These are phyloP conservation scores for Rhexocercosporidium sp. DNA, from an alignment of 2,329 filamentous ascomycete species.

Conservation along the genomic window DNA sequence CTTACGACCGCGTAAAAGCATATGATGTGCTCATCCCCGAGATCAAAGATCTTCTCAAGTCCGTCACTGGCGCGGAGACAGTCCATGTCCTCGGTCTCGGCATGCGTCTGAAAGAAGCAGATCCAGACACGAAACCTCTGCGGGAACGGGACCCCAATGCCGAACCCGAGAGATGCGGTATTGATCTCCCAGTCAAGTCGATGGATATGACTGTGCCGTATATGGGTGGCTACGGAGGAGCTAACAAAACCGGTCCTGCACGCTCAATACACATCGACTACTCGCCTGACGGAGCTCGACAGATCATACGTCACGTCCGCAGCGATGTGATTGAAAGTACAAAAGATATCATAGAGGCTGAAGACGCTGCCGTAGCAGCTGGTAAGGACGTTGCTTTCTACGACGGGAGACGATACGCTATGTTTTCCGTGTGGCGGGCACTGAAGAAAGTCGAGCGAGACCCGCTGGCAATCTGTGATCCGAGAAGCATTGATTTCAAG, in stretches of 20 bases:
- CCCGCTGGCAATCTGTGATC: constrained; percentile 13
- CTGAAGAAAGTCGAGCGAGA: constrained; percentile 14
- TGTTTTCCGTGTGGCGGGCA: constrained; percentile 13
- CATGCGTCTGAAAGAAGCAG: constrained; percentile 6
- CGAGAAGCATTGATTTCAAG: constrained; percentile 4
- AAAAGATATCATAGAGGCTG: constrained; percentile 14
- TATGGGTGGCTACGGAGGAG: constrained; percentile 3
- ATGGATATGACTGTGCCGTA: constrained; percentile 17
- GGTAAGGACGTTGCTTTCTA: constrained; percentile 11
- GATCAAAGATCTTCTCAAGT: constrained; percentile 14
- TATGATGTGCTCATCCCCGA: constrained; percentile 11
- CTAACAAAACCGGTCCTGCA: constrained; percentile 9
- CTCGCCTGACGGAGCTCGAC: constrained; percentile 12
- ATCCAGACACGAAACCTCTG: constrained; percentile 9
- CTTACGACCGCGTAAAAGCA: constrained; percentile 7
- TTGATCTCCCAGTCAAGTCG: constrained; percentile 1
- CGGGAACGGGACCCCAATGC: constrained; percentile 6
- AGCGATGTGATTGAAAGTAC: constrained; percentile 2
- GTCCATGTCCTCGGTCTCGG: constrained; percentile 10
- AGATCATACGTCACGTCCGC: constrained; percentile 7
- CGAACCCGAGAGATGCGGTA: constrained; percentile 9
- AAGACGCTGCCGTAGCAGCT: constrained; percentile 3
- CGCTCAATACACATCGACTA: constrained; percentile 15
- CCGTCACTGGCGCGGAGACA: constrained; percentile 15
- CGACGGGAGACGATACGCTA: constrained; percentile 6